Evolutionary conservation across 208 protist genomes (phyloP).

Genomic region (Leishmania braziliensis): DNA sequence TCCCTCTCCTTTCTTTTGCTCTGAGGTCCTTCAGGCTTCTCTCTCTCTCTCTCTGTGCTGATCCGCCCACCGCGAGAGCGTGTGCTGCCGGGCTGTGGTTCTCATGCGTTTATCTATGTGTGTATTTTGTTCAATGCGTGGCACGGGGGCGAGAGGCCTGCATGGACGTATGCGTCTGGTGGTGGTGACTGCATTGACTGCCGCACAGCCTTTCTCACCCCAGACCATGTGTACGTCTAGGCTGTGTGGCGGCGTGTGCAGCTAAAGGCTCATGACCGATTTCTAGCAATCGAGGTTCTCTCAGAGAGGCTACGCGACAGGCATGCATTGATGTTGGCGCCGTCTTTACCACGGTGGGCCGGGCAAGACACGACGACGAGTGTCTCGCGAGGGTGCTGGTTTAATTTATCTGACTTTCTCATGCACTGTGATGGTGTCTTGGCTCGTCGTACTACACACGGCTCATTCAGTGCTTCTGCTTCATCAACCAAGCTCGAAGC

Average conservation of each 20-base stretch:
- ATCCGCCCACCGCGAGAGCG: background rate
- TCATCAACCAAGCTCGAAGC: background rate
- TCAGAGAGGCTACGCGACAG: background rate
- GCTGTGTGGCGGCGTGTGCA: background rate
- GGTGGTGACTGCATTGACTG: background rate
- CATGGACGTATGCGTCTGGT: background rate
- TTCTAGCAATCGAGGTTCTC: background rate
- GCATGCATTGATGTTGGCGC: background rate
- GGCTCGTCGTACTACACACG: background rate
- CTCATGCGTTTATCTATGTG: background rate
- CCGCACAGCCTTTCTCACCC: background rate
- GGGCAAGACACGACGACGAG: background rate
- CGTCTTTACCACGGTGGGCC: background rate
- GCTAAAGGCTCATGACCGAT: background rate
- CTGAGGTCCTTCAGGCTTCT: background rate
- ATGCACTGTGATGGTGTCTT: background rate
- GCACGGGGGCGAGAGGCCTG: too few species aligned
- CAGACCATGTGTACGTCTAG: background rate
- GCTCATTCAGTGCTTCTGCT: background rate
- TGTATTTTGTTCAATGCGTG: background rate
- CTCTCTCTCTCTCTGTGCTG: background rate
- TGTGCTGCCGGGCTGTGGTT: background rate
- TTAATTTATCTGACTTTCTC: background rate
- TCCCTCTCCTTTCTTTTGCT: background rate
- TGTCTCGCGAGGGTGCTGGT: background rate